Evolutionary conservation across 495 filamentous ascomycete genomes (phyloP), one percentile per base, ranked within the genome.

Genomic region (Hamigera avellanea): DNA sequence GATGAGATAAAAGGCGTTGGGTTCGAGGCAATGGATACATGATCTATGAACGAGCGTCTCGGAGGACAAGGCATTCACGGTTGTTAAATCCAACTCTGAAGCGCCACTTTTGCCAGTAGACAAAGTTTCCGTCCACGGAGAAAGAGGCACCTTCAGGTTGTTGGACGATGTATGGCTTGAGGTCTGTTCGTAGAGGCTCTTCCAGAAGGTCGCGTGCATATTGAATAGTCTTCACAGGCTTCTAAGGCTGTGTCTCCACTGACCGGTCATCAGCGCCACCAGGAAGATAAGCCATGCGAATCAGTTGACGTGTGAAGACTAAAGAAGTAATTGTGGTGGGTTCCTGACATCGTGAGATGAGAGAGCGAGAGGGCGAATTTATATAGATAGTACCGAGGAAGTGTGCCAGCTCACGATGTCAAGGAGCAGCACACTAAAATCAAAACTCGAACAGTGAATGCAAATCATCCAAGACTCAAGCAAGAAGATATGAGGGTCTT

Each of bases 91-190:
- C 74, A 8, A 83, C 64, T 14, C 76, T 61, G 53, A 81, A 78
- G 6, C 64, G 59, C 77, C 77, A 81, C 42, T 80, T 80, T 53
- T 81, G 77, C 77, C 77, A 81, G 27, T 75, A 62, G 14, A 70
- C 53, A 12, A 59, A 60, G 40, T 69, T 62, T 13, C 70, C 73
- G 12, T 62, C 61, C 15, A 52, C 57, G 1, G 53, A 57, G 53
- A 87, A 91, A 12, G 79, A 83, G 9, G 76, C 72, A 2, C 84
- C 85, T 42, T 88, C 73, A 1, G 84, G 84, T 45, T 91, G 84
- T 28, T 78, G 59, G 0, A 88, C 75, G 32, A 80, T 77, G 36
- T 87, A 64, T 2, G 84, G 83, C 56, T 87, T 88, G 33, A 88
- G 56, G 46, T 86, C 72, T 34, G 65, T 68, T 19, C 66, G 54